These are phyloP conservation scores for Claviceps quebecensis DNA, from an alignment of 2,329 filamentous ascomycete genomes.

Conservation along the genomic window DNA sequence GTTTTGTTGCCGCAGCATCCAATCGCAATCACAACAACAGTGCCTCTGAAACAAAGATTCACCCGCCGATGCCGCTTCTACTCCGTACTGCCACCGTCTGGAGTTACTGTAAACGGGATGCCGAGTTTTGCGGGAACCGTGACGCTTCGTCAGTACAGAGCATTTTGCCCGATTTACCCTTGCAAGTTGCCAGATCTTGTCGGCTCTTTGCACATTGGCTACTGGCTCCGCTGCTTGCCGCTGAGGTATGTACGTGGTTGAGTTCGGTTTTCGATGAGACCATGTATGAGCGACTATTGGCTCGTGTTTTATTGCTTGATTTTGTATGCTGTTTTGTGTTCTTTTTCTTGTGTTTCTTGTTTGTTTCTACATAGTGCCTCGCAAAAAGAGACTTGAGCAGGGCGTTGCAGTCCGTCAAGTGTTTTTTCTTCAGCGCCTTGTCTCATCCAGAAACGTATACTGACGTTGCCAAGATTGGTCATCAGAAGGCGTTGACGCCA, in stretches of 20 bases:
- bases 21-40: background rate
- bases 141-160: background rate
- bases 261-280: background rate
- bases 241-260: background rate
- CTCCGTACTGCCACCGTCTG: constrained; percentile 1
- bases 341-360: too few relatives aligned
- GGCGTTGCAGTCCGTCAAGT: background rate
- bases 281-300: background rate
- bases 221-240: too few relatives aligned
- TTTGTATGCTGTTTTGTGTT: background rate
- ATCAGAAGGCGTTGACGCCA: background rate
- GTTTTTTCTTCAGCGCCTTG: background rate
- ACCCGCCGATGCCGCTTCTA: background rate
- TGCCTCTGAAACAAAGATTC: background rate
- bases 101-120: constrained; percentile 10
- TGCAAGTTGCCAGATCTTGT: too few relatives aligned
- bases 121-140: constrained; percentile 4
- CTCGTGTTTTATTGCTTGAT: too few relatives aligned
- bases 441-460: background rate
- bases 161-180: too few relatives aligned
- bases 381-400: background rate
- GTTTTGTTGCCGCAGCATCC: background rate
- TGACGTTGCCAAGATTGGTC: background rate
- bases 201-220: too few relatives aligned
- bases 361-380: background rate